Evolutionary conservation across 805 yeast species (phyloP), one percentile per base, ranked within the genome.

Genomic region (Kregervanrija delftensis): DNA sequence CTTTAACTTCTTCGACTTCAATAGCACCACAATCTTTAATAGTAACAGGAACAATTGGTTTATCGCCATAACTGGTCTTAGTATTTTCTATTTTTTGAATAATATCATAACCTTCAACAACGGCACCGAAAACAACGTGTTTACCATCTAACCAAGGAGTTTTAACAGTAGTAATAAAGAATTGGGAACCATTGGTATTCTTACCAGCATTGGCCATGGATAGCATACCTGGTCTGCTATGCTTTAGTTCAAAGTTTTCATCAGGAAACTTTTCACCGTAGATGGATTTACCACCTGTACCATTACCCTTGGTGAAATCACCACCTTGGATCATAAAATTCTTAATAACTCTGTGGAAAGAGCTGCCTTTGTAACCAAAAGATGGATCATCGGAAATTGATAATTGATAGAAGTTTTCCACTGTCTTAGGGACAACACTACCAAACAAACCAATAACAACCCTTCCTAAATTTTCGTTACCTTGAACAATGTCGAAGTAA

Each of bases 51-150:
- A 74, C 75, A 45, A 64, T 66, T 44, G 99, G 99, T 53, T 69
- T 74, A 66, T 88, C 93, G 52, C 85, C 79, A 55, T 73, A 68
- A 48, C 70, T 67, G 17, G 95, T 88, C 67, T 80, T 77, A 49
- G 85, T 79, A 40, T 65, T 64, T 68, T 89, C 96, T 59, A 93
- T 79, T 65, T 77, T 73, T 53, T 73, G 67, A 45, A 91, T 86
- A 41, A 88, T 77, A 52, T 91, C 96, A 71, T 80, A 73, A 40
- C 98, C 98, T 46, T 83, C 89, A 13, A 88, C 47, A 45, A 93
- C 96, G 69, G 88, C 87, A 53, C 99, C 99, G 59, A 93, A 93
- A 36, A 93, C 99, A 61, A 93, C 99, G 67, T 93, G 99, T 56
- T 72, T 80, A 52, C 95, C 93, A 61, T 93, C 88, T 61, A 93